phyloP scores from a whole-genome alignment of 371 early-diverging fungal species.

The Mucor racemosus region DNA sequence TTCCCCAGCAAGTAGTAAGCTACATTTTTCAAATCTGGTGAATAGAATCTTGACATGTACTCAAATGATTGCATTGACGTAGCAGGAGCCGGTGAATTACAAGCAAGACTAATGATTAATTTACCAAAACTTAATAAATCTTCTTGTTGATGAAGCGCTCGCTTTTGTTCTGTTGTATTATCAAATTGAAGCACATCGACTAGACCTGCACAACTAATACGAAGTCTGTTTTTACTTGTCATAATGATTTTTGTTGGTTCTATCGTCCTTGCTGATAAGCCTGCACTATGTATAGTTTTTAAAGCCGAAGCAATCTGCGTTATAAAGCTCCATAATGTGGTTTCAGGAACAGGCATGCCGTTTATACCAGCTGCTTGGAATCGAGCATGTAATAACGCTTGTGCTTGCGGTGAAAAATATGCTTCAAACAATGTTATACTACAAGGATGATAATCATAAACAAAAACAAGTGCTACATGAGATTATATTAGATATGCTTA shows the following conservation, averaged over 20 bases:
- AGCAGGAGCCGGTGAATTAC: constrained; percentile 57
- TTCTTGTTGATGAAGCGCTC: constrained; percentile 79
- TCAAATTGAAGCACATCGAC: constrained; percentile 85
- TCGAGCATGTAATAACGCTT: constrained; percentile 48
- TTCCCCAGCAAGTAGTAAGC: constrained; percentile 80
- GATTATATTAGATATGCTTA: neutral
- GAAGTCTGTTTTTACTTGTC: constrained; percentile 83
- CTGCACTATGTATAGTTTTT: constrained; percentile 79
- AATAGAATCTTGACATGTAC: constrained; percentile 73
- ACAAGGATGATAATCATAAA: constrained; percentile 91
- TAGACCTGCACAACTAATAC: constrained; percentile 84
- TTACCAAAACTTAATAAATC: constrained; percentile 91
- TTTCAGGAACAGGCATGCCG: constrained; percentile 66
- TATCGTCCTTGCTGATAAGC: constrained; percentile 78
- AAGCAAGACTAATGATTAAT: constrained; percentile 79
- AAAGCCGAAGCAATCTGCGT: constrained; percentile 86
- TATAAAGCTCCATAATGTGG: constrained; percentile 86
- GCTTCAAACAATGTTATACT: constrained; percentile 73
- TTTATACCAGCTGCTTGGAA: constrained; percentile 43
- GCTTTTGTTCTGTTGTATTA: constrained; percentile 51
- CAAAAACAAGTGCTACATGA: constrained; percentile 73
- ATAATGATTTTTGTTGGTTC: constrained; percentile 84
- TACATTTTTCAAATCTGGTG: constrained; percentile 82
- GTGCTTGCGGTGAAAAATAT: constrained; percentile 67
- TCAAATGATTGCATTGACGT: constrained; percentile 79